phyloP scores from a whole-genome alignment of 78 protist genomes.

The Tieghemostelium lacteum region DNA sequence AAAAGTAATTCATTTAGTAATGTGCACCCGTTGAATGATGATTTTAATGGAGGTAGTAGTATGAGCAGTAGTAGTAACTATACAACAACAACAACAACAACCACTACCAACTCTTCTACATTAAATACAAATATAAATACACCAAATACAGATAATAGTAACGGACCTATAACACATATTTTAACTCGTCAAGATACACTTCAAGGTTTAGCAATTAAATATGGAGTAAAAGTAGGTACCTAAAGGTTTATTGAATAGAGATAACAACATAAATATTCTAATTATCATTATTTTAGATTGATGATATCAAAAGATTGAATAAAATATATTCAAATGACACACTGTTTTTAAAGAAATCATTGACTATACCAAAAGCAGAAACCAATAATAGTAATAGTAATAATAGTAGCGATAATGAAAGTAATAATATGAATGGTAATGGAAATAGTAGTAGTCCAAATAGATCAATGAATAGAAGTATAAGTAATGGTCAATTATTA shows the following conservation, averaged over 20 bases:
- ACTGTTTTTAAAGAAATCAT: constrained; percentile 32
- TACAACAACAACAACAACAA: not conserved
- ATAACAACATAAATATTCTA: not conserved
- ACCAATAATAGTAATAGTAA: constrained; percentile 10
- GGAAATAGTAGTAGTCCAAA: not conserved
- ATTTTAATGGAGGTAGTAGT: not conserved
- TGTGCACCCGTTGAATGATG: too few species aligned
- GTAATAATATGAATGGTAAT: not conserved
- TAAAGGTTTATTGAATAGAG: not conserved
- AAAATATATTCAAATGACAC: constrained; percentile 54
- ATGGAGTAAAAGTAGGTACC: constrained; percentile 20
- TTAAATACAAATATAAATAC: not conserved
- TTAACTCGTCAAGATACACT: constrained; percentile 49
- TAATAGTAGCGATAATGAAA: constrained; percentile 3
- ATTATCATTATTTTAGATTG: not conserved
- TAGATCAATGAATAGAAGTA: too few species aligned
- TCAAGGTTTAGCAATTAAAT: constrained; percentile 58
- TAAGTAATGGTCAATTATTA: not conserved
- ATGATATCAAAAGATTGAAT: constrained; percentile 57
- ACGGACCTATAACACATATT: constrained; percentile 22
- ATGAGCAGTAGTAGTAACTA: not conserved
- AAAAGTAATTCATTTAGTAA: too few species aligned
- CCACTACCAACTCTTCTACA: not conserved
- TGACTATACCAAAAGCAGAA: constrained; percentile 26
- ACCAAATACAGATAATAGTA: not conserved